phyloP scores from a whole-genome alignment of 495 filamentous ascomycete species.

The Aspergillus conjunctus region DNA sequence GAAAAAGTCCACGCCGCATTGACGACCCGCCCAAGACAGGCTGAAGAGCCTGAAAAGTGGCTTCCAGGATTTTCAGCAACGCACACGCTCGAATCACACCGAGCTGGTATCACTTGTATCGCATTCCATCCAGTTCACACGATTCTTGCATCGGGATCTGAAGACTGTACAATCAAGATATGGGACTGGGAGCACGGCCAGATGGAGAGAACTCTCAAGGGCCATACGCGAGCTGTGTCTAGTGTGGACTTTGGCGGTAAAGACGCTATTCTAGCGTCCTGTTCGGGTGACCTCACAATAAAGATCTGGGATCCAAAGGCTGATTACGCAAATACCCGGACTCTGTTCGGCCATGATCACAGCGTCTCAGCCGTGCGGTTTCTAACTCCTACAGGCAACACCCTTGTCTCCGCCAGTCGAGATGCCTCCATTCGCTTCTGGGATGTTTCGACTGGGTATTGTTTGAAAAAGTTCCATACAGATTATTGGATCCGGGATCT shows the following conservation, averaged over 20 bases:
- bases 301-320: conserved; percentile 94
- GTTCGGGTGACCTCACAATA: conserved; percentile 87
- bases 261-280: conserved; percentile 84
- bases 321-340: conserved; percentile 94
- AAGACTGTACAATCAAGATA: conserved; percentile 94
- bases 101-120: conserved; percentile 78
- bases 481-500: conserved; percentile 89
- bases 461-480: conserved; percentile 79
- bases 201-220: conserved; percentile 87
- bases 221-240: conserved; percentile 85
- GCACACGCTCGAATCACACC: conserved; percentile 80
- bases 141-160: conserved; percentile 86
- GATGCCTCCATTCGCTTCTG: conserved; percentile 82
- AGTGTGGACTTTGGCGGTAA: conserved; percentile 93
- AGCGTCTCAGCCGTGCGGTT: conserved; percentile 85
- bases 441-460: conserved; percentile 91
- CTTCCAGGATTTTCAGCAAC: conserved; percentile 72
- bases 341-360: conserved; percentile 90
- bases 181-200: conserved; percentile 98
- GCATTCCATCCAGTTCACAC: conserved; percentile 96
- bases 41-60: conserved; percentile 85
- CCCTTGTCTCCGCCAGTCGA: conserved; percentile 76
- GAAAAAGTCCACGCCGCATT: conserved; percentile 83
- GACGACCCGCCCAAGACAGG: conserved; percentile 72
- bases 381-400: conserved; percentile 79